Percentiles rank a stretch among this genome's conserved stretches.
These are phyloP conservation scores for Neurospora tetraspora DNA, from an alignment of 495 filamentous ascomycete genomes.

Conservation along the genomic window DNA sequence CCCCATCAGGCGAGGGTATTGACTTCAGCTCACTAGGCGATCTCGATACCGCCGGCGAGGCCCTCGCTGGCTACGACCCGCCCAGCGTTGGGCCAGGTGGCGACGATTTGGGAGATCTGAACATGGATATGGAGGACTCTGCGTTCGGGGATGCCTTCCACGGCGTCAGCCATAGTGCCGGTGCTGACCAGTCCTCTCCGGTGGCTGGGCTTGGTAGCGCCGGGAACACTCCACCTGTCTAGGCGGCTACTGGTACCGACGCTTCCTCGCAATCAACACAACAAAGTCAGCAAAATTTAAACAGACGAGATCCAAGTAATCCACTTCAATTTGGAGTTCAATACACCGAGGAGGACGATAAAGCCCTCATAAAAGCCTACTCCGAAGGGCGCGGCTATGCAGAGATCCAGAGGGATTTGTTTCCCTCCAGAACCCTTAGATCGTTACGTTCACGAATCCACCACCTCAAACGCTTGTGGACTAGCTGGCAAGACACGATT, in stretches of 20 bases:
- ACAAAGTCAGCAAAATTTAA: neutral
- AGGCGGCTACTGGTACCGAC: neutral
- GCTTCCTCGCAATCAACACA: neutral
- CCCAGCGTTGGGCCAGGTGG: constrained; percentile 22
- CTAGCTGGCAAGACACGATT: neutral
- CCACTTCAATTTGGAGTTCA: no score
- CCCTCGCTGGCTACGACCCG: constrained; percentile 31
- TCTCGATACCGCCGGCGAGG: constrained; percentile 41
- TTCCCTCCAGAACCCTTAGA: neutral
- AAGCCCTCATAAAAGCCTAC: neutral
- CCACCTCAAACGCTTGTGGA: neutral
- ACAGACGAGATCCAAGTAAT: neutral
- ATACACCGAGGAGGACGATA: neutral
- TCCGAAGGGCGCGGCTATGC: neutral
- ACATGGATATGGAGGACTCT: constrained; percentile 42
- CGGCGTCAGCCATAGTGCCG: constrained; percentile 25
- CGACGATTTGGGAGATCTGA: constrained; percentile 30
- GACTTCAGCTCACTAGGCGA: constrained; percentile 46
- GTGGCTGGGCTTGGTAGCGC: neutral
- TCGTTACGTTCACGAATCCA: neutral
- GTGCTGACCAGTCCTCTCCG: neutral
- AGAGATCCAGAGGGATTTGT: neutral
- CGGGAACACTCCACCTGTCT: neutral
- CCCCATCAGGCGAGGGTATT: constrained; percentile 19
- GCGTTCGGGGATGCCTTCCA: constrained; percentile 50